Evolutionary conservation across 495 filamentous ascomycete species (phyloP), one percentile per base, ranked within the genome.

Genomic region (Penicillium ochrochloron): DNA sequence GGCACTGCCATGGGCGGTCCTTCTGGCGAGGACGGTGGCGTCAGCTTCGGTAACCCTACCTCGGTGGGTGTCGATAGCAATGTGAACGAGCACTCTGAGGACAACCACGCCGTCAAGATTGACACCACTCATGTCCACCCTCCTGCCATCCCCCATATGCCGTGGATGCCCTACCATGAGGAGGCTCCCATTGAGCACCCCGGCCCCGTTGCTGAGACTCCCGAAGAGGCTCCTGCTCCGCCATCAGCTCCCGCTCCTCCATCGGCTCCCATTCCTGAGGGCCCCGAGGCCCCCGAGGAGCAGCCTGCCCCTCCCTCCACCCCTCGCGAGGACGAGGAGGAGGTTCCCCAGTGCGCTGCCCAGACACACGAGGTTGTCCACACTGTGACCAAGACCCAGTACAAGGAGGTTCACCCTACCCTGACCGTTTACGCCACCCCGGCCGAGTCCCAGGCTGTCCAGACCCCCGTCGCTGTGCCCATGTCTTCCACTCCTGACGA

Each of bases 381-480:
- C 35, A 75, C 75, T 4, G 70, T 75, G 59, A 72, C 76, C 48
- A 67, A 73, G 67, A 70, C 78, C 35, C 61, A 70, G 41, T 70
- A 66, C 65, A 53, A 66, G 52, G 59, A 69, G 39, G 67, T 69
- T 15, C 59, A 62, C 23, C 53, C 64, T 2, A 68, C 50, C 19
- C 7, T 54, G 41, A 62, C 52, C 25, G 42, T 54, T 27, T 53
- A 48, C 57, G 48, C 56, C 33, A 56, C 56, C 10, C 50, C 56
- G 1, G 46, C 34, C 5, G 60, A 31, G 21, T 39, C 54, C 21
- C 54, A 62, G 25, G 46, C 37, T 8, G 35, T 52, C 14, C 39
- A 52, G 8, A 41, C 55, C 8, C 8, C 31, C 31, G 35, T 33
- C 39, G 57, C 31, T n/a, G n/a, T 58, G 63, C 19, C 69, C 66